Evolutionary conservation across 768 basidiomycete species (phyloP).

Genomic region (Hygrophorus pudorinus): DNA sequence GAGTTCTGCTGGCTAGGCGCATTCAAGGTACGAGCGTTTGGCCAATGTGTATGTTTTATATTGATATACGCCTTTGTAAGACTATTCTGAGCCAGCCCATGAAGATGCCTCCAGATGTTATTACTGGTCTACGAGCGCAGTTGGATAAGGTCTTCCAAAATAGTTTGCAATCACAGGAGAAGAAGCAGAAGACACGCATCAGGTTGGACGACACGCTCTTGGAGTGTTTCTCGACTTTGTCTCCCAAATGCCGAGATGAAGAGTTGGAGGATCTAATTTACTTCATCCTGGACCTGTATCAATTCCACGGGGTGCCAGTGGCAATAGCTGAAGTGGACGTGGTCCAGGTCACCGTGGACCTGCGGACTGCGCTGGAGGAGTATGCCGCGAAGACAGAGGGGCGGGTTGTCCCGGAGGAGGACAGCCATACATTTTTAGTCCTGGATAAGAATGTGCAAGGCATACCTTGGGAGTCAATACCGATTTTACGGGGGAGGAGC

Average conservation of each 20-base stretch:
- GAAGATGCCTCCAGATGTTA: slow-evolving; percentile 30
- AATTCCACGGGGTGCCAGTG: slow-evolving; percentile 83
- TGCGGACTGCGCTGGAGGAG: slow-evolving; percentile 70
- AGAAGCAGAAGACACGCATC: slow-evolving; percentile 43
- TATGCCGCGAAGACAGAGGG: slow-evolving; percentile 23
- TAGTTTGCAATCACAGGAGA: slow-evolving; percentile 50
- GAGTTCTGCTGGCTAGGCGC: slow-evolving; percentile 97
- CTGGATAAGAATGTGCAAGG: slow-evolving; percentile 84
- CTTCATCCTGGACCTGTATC: slow-evolving; percentile 89
- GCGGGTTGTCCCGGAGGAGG: slow-evolving; percentile 18
- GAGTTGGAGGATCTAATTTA: slow-evolving; percentile 93
- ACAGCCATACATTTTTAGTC: slow-evolving; percentile 78
- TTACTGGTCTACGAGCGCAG: slow-evolving; percentile 50
- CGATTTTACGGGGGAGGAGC: slow-evolving; percentile 71
- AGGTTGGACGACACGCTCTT: slow-evolving; percentile 68
- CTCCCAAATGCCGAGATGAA: slow-evolving; percentile 78
- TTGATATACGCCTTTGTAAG: slow-evolving; percentile 22
- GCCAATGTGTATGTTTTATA: not conserved
- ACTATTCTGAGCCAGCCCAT: slow-evolving; percentile 50
- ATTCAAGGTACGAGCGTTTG: slow-evolving; percentile 65
- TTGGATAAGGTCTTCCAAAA: slow-evolving; percentile 72
- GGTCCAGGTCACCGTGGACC: slow-evolving; percentile 80
- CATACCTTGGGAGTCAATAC: slow-evolving; percentile 94
- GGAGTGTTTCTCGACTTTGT: slow-evolving; percentile 76
- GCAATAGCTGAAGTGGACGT: slow-evolving; percentile 89